phyloP scores from a whole-genome alignment of 352 stramenopile genomes.

The Phytophthora ohioensis region DNA sequence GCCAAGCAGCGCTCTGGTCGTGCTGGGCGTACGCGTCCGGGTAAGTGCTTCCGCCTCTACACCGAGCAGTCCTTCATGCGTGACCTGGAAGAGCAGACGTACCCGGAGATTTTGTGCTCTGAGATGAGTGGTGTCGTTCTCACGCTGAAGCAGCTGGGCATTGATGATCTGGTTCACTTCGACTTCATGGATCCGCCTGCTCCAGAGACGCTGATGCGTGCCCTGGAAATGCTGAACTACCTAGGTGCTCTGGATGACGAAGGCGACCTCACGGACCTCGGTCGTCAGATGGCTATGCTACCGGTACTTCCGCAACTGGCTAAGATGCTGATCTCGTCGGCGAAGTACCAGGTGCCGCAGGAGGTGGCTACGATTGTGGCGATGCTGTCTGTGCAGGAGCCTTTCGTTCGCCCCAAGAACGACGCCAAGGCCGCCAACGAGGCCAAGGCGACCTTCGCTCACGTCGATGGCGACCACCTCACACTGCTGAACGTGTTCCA shows the following conservation, averaged over 20 bases:
- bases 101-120: slow-evolving; percentile 98
- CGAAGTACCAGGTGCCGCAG: slow-evolving; percentile 96
- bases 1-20: slow-evolving; percentile 94
- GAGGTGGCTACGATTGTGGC: slow-evolving; percentile 98
- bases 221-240: slow-evolving; percentile 98
- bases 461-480: slow-evolving; percentile 97
- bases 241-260: slow-evolving; percentile 98
- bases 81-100: slow-evolving; percentile 98
- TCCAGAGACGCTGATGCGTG: slow-evolving; percentile 98
- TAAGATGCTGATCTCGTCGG: slow-evolving; percentile 97
- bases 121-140: slow-evolving; percentile 97
- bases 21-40: slow-evolving; percentile 91
- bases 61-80: slow-evolving; percentile 98
- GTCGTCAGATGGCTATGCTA: slow-evolving; percentile 95
- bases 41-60: slow-evolving; percentile 98
- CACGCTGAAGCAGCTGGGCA: slow-evolving; percentile 98
- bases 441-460: slow-evolving; percentile 96
- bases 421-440: slow-evolving; percentile 96
- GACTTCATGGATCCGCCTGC: slow-evolving; percentile 99
- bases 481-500: slow-evolving; percentile 99
- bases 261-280: slow-evolving; percentile 94
- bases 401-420: slow-evolving; percentile 97
- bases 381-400: slow-evolving; percentile 94
- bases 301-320: slow-evolving; percentile 98
- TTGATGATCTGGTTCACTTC: slow-evolving; percentile 99